phyloP scores from a whole-genome alignment of 1,284 basidiomycete genomes.

The Leucoagaricus sp. region DNA sequence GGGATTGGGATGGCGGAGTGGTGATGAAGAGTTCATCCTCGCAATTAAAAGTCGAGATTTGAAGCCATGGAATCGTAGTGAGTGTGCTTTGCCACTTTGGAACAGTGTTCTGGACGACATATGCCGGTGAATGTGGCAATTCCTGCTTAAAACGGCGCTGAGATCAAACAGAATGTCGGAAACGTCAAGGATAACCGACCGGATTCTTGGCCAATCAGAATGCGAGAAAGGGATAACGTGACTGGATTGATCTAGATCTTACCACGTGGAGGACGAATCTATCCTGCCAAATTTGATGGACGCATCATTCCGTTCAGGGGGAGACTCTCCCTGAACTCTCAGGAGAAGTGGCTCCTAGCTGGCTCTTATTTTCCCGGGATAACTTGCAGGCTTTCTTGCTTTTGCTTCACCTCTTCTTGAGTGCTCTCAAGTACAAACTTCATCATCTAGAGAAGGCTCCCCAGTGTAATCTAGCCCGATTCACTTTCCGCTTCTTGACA shows the following conservation, averaged over 20 bases:
- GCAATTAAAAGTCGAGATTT: neutral
- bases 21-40: neutral
- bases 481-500: constrained; percentile 1
- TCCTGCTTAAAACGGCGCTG: neutral
- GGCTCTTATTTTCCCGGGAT: neutral
- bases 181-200: neutral
- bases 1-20: constrained; percentile 33
- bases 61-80: constrained; percentile 7
- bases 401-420: neutral
- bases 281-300: neutral
- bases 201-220: neutral
- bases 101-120: constrained; percentile 2
- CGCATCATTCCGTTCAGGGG: neutral
- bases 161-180: neutral
- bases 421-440: too few species aligned
- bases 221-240: neutral
- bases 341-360: neutral
- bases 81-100: constrained; percentile 3
- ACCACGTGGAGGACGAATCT: neutral
- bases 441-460: neutral
- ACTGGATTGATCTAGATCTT: neutral
- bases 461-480: neutral
- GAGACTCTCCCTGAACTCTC: neutral
- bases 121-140: neutral
- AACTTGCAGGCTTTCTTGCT: neutral